These are phyloP conservation scores for Fomitopsis serialis DNA, from an alignment of 768 basidiomycete genomes.

Conservation along the genomic window DNA sequence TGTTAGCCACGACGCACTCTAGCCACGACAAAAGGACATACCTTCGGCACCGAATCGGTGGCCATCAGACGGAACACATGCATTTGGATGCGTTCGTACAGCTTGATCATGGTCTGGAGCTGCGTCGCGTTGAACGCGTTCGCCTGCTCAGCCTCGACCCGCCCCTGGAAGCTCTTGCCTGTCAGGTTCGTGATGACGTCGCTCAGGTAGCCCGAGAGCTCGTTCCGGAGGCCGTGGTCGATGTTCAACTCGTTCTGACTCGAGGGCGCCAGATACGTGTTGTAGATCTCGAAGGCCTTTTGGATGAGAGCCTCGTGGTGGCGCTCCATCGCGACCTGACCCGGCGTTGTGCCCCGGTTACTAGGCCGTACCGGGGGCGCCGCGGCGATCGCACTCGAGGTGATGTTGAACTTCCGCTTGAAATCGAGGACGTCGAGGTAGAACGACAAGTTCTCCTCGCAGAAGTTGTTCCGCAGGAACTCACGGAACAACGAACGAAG, in stretches of 20 bases:
- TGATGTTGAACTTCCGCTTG: slow-evolving; percentile 92
- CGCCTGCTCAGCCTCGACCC: slow-evolving; percentile 77
- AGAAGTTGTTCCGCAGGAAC: slow-evolving; percentile 90
- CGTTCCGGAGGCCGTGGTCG: slow-evolving; percentile 92
- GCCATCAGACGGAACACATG: slow-evolving; percentile 98
- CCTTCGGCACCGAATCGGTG: slow-evolving; percentile 98
- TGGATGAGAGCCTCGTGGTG: slow-evolving; percentile 95
- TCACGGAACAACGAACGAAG: slow-evolving; percentile 90
- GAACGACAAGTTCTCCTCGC: slow-evolving; percentile 96
- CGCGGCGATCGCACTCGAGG: slow-evolving; percentile 80
- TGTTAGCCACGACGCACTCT: slow-evolving; percentile 3
- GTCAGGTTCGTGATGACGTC: slow-evolving; percentile 78
- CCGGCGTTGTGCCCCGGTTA: slow-evolving; percentile 45
- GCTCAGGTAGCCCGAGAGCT: slow-evolving; percentile 88
- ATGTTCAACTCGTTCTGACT: slow-evolving; percentile 97
- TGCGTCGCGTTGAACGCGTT: slow-evolving; percentile 90
- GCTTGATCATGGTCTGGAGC: slow-evolving; percentile 83
- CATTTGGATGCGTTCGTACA: slow-evolving; percentile 95
- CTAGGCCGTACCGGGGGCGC: slow-evolving; percentile 31
- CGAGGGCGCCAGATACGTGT: slow-evolving; percentile 92
- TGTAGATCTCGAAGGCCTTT: slow-evolving; percentile 90
- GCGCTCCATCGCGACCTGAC: slow-evolving; percentile 89
- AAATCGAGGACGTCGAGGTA: slow-evolving; percentile 98
- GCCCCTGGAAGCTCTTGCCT: slow-evolving; percentile 74
- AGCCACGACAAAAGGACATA: slow-evolving; percentile 25